Evolutionary conservation across 192 early-diverging fungal genomes (phyloP).

Genomic region (Chytriomyces hyalinus): DNA sequence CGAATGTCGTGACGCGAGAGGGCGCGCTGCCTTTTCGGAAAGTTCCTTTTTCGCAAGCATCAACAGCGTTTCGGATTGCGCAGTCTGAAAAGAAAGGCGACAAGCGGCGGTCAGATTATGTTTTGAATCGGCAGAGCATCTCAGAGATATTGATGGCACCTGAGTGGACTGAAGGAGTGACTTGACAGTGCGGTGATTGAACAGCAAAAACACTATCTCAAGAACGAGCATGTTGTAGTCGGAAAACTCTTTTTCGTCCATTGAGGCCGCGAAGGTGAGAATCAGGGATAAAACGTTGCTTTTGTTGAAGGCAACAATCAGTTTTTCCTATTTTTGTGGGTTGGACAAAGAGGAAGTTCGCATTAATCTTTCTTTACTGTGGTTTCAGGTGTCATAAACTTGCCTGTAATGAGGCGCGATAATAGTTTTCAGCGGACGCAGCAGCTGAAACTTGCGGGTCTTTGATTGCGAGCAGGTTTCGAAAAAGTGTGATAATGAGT

Average conservation of each 20-base stretch:
- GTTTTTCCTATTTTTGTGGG: conserved; percentile 47
- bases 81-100: conserved; percentile 5
- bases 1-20: conserved; percentile 43
- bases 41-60: conserved; percentile 29
- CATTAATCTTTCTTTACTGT: conserved; percentile 21
- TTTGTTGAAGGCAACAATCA: conserved; percentile 62
- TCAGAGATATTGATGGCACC: neutral
- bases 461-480: conserved; percentile 81
- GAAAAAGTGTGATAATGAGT: conserved; percentile 74
- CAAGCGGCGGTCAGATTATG: neutral
- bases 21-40: conserved; percentile 18
- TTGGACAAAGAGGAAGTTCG: neutral
- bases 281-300: conserved; percentile 71
- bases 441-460: conserved; percentile 67
- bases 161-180: conserved; percentile 34
- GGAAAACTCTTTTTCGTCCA: conserved; percentile 59
- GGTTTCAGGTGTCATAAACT: conserved; percentile 11
- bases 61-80: conserved; percentile 28
- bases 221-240: conserved; percentile 70
- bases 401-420: conserved; percentile 71
- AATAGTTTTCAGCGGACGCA: conserved; percentile 59
- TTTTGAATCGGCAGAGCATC: neutral
- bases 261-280: conserved; percentile 71
- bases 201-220: conserved; percentile 69
- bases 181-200: conserved; percentile 57